These are phyloP conservation scores for Pythium myriotylum DNA, from an alignment of 352 stramenopile genomes.

Conservation along the genomic window DNA sequence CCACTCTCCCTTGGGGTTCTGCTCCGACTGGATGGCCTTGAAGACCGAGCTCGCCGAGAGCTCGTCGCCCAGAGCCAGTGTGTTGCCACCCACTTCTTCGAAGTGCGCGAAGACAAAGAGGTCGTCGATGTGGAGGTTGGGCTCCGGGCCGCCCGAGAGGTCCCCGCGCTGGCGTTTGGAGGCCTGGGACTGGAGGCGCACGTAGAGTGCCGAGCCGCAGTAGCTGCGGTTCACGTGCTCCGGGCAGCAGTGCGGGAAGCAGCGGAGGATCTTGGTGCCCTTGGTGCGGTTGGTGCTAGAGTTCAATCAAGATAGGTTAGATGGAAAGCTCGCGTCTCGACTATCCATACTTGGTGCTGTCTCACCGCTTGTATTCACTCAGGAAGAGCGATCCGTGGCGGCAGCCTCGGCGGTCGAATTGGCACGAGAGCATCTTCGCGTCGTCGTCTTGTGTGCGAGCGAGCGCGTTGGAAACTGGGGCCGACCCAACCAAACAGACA, in stretches of 20 bases:
- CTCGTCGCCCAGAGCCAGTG: slow-evolving; percentile 14
- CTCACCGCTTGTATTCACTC: slow-evolving; percentile 67
- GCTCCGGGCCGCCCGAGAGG: neutral
- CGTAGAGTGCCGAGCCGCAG: slow-evolving; percentile 55
- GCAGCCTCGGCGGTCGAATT: slow-evolving; percentile 46
- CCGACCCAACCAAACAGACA: neutral
- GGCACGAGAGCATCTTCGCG: slow-evolving; percentile 33
- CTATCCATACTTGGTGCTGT: slow-evolving; percentile 3
- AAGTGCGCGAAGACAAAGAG: slow-evolving; percentile 55
- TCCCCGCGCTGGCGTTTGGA: slow-evolving; percentile 1
- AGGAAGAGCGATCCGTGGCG: slow-evolving; percentile 46
- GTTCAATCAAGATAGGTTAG: neutral
- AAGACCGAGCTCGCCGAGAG: slow-evolving; percentile 33
- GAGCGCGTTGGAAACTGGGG: neutral
- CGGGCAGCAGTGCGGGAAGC: slow-evolving; percentile 74
- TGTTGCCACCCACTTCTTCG: slow-evolving; percentile 41
- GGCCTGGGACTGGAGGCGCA: slow-evolving; percentile 32
- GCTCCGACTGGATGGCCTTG: slow-evolving; percentile 53
- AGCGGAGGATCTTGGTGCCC: slow-evolving; percentile 67
- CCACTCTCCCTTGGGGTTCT: slow-evolving; percentile 67
- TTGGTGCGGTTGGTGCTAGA: slow-evolving; percentile 54
- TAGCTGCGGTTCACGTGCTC: slow-evolving; percentile 71
- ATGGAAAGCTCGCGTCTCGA: slow-evolving; percentile 3
- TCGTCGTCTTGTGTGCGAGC: neutral
- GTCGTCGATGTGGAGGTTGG: slow-evolving; percentile 11